Evolutionary conservation across 2,329 filamentous ascomycete genomes (phyloP), one percentile per base, ranked within the genome.

Genomic region (Trichoderma guizhouense): DNA sequence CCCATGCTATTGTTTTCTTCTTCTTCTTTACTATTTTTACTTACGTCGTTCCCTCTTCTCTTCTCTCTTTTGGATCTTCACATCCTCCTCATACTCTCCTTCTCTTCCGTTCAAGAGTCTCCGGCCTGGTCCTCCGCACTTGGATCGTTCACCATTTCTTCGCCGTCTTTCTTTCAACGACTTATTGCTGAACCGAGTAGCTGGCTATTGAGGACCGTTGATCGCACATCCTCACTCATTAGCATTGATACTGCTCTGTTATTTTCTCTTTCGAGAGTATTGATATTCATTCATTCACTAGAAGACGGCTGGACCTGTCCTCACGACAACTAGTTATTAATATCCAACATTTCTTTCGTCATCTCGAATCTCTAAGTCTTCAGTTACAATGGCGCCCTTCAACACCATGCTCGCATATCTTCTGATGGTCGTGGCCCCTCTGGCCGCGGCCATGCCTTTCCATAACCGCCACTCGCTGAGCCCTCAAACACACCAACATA

Each of bases 141-240:
- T 71, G 70, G 70, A 67, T 39, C 57, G 5, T 43, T 12, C 47
- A 60, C 2, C 30, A 26, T 55, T 69, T 53, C 72, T 71, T 74
- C 70, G 61, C 68, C 55, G 68, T 71, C 68, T 24, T 72, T 72
- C 74, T 74, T 73, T 72, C 73, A n/a, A 75, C 73, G 71, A 67
- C 72, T 73, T 72, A 68, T 75, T 73, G 72, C 67, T 65, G 73
- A 63, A 74, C 74, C 68, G 61, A 72, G 76, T 60, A 51, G 77
- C 78, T 76, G 77, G 73, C 58, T 73, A 77, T 60, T 34, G 76
- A 79, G 77, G 76, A 78, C 74, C 77, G 77, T 79, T 79, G 78
- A 79, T 78, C 78, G 77, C 74, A 67, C 63, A 72, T 78, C 75
- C 76, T 78, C 76, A 2, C 76, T 8, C 47, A 53, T 53, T 53